Evolutionary conservation across 75 land plant genomes (phyloP).

Genomic region (Pinus tabuliformis): DNA sequence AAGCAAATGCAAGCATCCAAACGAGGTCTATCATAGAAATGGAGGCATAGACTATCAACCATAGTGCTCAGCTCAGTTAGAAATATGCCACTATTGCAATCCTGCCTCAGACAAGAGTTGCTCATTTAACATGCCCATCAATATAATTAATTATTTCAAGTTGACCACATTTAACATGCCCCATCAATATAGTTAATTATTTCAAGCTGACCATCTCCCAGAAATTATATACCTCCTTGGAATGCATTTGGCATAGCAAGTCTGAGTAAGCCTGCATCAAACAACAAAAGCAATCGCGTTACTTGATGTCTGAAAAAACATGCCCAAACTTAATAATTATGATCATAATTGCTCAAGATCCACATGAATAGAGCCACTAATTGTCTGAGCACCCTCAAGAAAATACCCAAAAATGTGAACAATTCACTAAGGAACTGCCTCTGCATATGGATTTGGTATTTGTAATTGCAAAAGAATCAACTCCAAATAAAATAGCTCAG

Average conservation of each 20-base stretch:
- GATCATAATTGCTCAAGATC: not conserved
- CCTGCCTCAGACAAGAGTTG: not conserved
- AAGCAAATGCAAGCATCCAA: not conserved
- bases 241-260: constrained; percentile 84
- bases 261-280: constrained; percentile 64
- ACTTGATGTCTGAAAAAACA: not conserved
- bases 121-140: too few species aligned
- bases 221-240: constrained; percentile 55
- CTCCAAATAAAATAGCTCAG: not conserved
- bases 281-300: not conserved
- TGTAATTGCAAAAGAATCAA: not conserved
- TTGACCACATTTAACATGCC: not conserved
- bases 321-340: not conserved
- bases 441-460: not conserved
- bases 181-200: not conserved
- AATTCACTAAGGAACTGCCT: not conserved
- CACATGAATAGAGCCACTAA: not conserved
- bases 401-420: not conserved
- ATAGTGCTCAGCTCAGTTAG: not conserved
- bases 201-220: not conserved
- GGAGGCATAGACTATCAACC: not conserved
- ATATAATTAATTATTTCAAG: too few species aligned
- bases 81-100: not conserved
- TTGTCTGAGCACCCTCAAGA: not conserved
- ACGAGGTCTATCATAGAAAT: too few species aligned